Percentiles rank a stretch among this genome's conserved stretches.
These are phyloP conservation scores for Pyricularia sp. DNA, from an alignment of 2,329 filamentous ascomycete genomes.

Conservation along the genomic window DNA sequence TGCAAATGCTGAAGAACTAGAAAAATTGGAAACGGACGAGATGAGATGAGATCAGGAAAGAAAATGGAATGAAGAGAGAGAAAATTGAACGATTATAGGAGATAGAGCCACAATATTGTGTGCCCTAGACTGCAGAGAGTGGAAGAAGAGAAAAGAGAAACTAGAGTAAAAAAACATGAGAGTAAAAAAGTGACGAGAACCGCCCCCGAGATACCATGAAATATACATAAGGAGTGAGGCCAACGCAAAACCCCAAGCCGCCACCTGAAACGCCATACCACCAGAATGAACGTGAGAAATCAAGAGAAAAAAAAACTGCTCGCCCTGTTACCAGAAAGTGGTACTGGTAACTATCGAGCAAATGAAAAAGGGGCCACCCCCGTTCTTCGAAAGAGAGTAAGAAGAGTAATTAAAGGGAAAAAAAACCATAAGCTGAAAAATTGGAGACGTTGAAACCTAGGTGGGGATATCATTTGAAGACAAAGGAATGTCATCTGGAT, in stretches of 20 bases:
- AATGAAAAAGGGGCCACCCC: background rate
- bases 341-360: background rate
- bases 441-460: background rate
- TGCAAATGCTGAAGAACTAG: background rate
- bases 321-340: conserved; percentile 1
- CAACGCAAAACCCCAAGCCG: background rate
- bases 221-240: background rate
- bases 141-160: background rate
- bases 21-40: background rate
- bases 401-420: background rate
- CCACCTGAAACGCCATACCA: background rate
- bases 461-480: background rate
- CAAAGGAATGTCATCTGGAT: background rate
- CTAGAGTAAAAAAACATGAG: background rate
- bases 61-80: background rate
- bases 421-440: background rate
- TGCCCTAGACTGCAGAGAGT: background rate
- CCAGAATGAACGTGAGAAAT: background rate
- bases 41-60: background rate
- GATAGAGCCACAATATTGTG: background rate
- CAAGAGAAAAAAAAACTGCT: conserved; percentile 3
- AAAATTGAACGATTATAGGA: background rate
- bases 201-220: background rate
- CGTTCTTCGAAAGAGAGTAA: background rate
- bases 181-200: background rate